These are phyloP conservation scores for Aureobasidium sp. DNA, from an alignment of 2,329 filamentous ascomycete species.

Conservation along the genomic window DNA sequence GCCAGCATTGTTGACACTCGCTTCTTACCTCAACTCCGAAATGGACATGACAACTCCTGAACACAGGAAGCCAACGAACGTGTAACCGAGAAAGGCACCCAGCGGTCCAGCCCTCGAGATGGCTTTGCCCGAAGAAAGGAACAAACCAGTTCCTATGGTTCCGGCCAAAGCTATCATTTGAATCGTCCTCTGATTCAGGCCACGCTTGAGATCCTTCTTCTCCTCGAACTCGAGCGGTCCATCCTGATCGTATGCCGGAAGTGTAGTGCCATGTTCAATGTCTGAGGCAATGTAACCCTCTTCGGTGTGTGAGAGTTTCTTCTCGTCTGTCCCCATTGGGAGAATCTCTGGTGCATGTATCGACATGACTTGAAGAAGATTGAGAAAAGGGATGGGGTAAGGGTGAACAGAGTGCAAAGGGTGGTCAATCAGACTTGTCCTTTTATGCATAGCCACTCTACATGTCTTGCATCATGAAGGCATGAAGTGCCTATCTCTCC, in stretches of 20 bases:
- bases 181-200: constrained; percentile 46
- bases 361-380: background rate
- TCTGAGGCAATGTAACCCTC: background rate
- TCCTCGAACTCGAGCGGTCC: constrained; percentile 4
- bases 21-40: constrained; percentile 50
- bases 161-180: constrained; percentile 63
- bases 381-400: background rate
- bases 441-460: background rate
- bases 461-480: background rate
- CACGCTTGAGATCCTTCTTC: constrained; percentile 26
- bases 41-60: constrained; percentile 46
- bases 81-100: constrained; percentile 4
- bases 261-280: background rate
- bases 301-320: background rate
- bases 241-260: background rate
- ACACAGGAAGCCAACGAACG: background rate
- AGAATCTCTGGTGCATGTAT: background rate
- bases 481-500: background rate
- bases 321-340: background rate
- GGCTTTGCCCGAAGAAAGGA: background rate
- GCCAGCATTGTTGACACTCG: constrained; percentile 15
- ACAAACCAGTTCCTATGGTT: constrained; percentile 7
- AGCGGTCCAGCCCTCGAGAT: background rate
- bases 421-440: background rate
- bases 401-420: background rate